phyloP scores from a whole-genome alignment of 352 stramenopile species.

The Globisporangium uncinulatum region DNA sequence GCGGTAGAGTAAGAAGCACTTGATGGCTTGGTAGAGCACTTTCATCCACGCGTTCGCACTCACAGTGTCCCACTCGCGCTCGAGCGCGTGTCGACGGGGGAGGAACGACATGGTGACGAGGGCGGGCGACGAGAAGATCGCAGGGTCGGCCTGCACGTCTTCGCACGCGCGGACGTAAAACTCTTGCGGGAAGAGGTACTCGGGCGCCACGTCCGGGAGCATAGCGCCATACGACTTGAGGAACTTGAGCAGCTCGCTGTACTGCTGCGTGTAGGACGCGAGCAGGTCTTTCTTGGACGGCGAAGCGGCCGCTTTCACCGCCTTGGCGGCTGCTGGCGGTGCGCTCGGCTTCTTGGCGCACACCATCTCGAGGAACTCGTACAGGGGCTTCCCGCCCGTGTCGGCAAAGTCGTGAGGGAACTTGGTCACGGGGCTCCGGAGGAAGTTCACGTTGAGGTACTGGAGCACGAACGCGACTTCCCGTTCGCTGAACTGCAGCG shows the following conservation, averaged over 20 bases:
- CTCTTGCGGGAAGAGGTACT: constrained; percentile 71
- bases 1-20: constrained; percentile 89
- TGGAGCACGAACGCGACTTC: constrained; percentile 73
- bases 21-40: constrained; percentile 88
- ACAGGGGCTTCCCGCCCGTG: constrained; percentile 64
- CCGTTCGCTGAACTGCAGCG: constrained; percentile 18
- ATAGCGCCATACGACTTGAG: constrained; percentile 90
- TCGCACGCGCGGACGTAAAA: constrained; percentile 82
- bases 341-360: constrained; percentile 78
- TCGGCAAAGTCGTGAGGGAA: constrained; percentile 84
- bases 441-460: constrained; percentile 85
- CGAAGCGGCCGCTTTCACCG: constrained; percentile 13
- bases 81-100: constrained; percentile 37
- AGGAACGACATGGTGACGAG: constrained; percentile 43
- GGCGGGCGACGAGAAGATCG: constrained; percentile 34
- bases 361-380: constrained; percentile 89
- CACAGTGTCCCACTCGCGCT: constrained; percentile 49
- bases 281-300: constrained; percentile 60
- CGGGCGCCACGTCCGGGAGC: constrained; percentile 80
- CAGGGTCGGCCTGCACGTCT: constrained; percentile 40
- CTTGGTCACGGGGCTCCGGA: constrained; percentile 44
- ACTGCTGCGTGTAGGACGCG: constrained; percentile 60
- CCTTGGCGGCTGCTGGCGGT: constrained; percentile 13
- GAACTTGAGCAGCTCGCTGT: constrained; percentile 85
- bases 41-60: constrained; percentile 75